Evolutionary conservation across 345 rosid species (phyloP).

Genomic region (Eucalyptus rudis): DNA sequence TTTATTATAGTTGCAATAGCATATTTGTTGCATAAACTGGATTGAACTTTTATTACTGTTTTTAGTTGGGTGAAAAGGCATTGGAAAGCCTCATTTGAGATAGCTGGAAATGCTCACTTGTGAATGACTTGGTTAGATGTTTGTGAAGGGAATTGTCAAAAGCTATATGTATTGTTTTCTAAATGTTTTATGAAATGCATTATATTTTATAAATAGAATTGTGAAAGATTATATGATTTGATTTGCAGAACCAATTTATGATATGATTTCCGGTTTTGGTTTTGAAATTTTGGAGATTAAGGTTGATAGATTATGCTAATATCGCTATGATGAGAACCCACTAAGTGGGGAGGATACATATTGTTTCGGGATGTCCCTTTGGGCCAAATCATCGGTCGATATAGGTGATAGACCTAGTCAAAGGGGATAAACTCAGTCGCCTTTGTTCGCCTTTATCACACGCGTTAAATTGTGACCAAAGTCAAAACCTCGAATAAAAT

Average conservation of each 20-base stretch:
- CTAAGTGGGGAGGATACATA: neutral
- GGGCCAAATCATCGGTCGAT: neutral
- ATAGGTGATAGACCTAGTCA: neutral
- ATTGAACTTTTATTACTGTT: no score
- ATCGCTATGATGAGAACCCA: neutral
- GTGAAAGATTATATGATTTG: rapidly evolving
- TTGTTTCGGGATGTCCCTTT: neutral
- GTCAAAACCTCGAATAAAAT: neutral
- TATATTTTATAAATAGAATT: no score
- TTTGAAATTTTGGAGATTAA: neutral
- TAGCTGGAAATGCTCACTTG: neutral
- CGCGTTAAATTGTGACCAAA: neutral
- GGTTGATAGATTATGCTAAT: neutral
- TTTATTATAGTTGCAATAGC: neutral
- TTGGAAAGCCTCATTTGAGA: neutral
- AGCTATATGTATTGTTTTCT: neutral
- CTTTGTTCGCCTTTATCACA: neutral
- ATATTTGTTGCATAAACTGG: neutral
- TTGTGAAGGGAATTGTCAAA: neutral
- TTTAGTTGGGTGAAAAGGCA: neutral
- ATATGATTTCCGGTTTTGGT: neutral
- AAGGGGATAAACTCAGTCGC: neutral
- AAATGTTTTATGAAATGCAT: neutral
- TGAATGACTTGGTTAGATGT: neutral
- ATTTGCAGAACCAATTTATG: neutral